Conservation (phyloP, 139 green algal species). For the Yamagishiella unicocca region DNA sequence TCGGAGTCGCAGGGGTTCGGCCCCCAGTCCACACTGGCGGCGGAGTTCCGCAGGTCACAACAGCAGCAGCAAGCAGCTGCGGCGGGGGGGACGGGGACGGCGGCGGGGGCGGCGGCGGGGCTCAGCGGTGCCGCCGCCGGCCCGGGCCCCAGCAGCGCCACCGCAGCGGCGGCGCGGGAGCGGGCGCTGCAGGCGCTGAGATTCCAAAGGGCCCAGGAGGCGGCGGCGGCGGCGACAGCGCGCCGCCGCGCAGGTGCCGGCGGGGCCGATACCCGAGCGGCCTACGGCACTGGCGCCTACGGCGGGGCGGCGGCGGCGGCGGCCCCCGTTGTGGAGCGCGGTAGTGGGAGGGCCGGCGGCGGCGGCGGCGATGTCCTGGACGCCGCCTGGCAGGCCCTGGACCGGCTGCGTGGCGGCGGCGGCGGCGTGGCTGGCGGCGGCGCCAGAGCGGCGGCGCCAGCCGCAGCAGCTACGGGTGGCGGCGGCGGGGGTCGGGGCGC, state of each 20-base stretch:
- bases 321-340: neutral
- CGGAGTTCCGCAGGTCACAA: neutral
- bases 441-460: neutral
- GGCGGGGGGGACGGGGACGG: neutral
- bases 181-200: conserved; percentile 18
- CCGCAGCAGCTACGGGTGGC: neutral
- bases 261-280: neutral
- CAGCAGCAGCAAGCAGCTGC: neutral
- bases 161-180: conserved; percentile 8
- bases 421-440: neutral
- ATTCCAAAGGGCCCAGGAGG: conserved; percentile 17
- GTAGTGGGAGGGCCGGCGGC: neutral
- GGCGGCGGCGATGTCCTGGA: neutral
- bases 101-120: neutral
- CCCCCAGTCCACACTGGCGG: neutral
- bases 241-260: neutral
- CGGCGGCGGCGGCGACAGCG: neutral
- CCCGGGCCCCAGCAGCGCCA: neutral
- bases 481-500: neutral
- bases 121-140: neutral
- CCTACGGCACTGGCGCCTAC: neutral
- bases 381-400: neutral
- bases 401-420: neutral
- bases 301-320: neutral
- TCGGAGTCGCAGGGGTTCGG: neutral